Conservation (phyloP, 495 filamentous ascomycete species). For the Lasiosphaeria hispida region DNA sequence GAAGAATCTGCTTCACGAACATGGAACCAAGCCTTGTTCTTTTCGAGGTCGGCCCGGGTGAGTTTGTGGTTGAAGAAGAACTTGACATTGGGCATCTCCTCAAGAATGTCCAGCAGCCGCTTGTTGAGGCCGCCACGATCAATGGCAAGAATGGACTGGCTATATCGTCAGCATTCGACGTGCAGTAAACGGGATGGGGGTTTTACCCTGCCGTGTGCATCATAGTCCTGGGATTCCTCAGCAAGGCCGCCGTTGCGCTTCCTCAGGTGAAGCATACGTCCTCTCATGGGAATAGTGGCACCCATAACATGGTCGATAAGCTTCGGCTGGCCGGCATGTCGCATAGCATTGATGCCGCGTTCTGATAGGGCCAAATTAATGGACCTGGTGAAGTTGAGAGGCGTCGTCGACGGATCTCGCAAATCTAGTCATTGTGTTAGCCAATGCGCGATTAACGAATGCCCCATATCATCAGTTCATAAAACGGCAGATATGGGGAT, state of each 20-base stretch:
- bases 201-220: constrained; percentile 79
- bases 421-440: constrained; percentile 59
- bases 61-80: constrained; percentile 91
- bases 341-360: constrained; percentile 86
- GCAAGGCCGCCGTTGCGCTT: constrained; percentile 62
- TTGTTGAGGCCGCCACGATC: constrained; percentile 86
- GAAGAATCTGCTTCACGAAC: constrained; percentile 32
- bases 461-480: not conserved
- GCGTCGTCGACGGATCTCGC: constrained; percentile 75
- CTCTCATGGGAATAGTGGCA: constrained; percentile 86
- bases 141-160: constrained; percentile 51
- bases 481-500: too few species aligned
- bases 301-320: constrained; percentile 70
- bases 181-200: not conserved
- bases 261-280: constrained; percentile 93
- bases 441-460: not conserved
- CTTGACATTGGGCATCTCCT: constrained; percentile 78
- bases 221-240: constrained; percentile 82
- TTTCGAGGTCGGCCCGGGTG: constrained; percentile 76
- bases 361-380: constrained; percentile 96
- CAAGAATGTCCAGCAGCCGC: constrained; percentile 78
- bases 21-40: constrained; percentile 86
- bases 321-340: constrained; percentile 56
- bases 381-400: constrained; percentile 94
- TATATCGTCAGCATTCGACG: constrained; percentile 20